Conservation (phyloP, 805 yeast genomes). For the Zygosaccharomyces rouxii region DNA sequence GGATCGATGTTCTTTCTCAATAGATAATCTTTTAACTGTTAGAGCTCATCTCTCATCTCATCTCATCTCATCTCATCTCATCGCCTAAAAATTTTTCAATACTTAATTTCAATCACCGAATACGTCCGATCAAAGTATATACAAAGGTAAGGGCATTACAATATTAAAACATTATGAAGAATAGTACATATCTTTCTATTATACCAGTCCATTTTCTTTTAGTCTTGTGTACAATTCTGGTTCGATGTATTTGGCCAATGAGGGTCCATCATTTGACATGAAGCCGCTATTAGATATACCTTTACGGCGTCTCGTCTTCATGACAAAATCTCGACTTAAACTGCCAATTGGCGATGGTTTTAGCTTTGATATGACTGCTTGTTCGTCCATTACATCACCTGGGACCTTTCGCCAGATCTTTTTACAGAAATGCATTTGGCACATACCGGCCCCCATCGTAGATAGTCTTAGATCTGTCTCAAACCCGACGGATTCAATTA, state of each 20-base stretch:
- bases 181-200: background rate
- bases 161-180: background rate
- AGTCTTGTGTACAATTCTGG: constrained; percentile 51
- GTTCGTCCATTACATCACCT: constrained; percentile 82
- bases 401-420: constrained; percentile 70
- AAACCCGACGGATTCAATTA: constrained; percentile 84
- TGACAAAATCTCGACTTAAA: constrained; percentile 80
- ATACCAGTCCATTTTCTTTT: constrained; percentile 43
- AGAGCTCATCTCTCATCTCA: constrained; percentile 3
- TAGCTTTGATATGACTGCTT: constrained; percentile 59
- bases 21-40: background rate
- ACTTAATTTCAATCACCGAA: background rate
- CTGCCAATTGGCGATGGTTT: constrained; percentile 68
- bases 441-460: constrained; percentile 74
- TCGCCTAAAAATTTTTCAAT: constrained; percentile 16
- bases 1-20: background rate
- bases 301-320: constrained; percentile 85
- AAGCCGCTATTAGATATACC: constrained; percentile 65
- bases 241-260: constrained; percentile 62
- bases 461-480: constrained; percentile 79
- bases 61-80: constrained; percentile 23
- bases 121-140: background rate
- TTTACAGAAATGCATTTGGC: constrained; percentile 56
- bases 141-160: background rate
- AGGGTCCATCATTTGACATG: constrained; percentile 32